A percentile compares a stretch with the other conserved stretches of the same genome.
Evolutionary conservation across 176 grass and related monocot genomes (phyloP).

Genomic region (Elaeis guineensis): DNA sequence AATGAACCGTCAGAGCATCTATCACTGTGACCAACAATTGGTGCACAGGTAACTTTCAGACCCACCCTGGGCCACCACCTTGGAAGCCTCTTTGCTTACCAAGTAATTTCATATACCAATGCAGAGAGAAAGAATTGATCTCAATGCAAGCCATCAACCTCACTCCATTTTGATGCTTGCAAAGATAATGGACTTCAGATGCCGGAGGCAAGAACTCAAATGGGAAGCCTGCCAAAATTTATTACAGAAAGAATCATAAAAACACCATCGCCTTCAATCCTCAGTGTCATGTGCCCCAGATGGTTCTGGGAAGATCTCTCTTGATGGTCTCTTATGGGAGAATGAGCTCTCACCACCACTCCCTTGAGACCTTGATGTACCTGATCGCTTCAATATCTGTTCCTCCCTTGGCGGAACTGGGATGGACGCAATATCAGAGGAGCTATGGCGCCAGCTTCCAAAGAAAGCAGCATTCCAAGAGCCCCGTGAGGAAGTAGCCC

Average conservation of each 20-base stretch:
- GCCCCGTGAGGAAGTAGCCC: conserved; percentile 85
- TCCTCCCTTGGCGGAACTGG: conserved; percentile 47
- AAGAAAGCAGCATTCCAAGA: conserved; percentile 93
- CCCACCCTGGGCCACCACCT: too few species aligned
- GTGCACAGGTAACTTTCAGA: neutral
- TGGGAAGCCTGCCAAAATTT: neutral
- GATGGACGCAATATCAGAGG: conserved; percentile 35
- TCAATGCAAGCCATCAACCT: neutral
- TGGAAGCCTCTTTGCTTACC: neutral
- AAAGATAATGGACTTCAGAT: too few species aligned
- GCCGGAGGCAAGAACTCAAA: neutral
- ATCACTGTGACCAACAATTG: neutral
- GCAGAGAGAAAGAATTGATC: conserved; percentile 5
- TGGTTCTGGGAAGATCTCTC: conserved; percentile 83
- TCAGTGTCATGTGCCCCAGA: conserved; percentile 58
- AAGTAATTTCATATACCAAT: neutral
- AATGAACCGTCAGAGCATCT: conserved; percentile 1
- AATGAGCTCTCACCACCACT: conserved; percentile 84
- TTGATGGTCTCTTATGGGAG: conserved; percentile 58
- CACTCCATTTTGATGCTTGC: neutral
- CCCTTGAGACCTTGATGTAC: conserved; percentile 68
- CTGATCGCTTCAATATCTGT: conserved; percentile 48
- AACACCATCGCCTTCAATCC: conserved; percentile 34
- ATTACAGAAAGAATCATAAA: conserved; percentile 25
- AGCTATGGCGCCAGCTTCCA: conserved; percentile 82